Evolutionary conservation across 768 basidiomycete species (phyloP), one percentile per base, ranked within the genome.

Genomic region (Xerocomellus amylosporus): DNA sequence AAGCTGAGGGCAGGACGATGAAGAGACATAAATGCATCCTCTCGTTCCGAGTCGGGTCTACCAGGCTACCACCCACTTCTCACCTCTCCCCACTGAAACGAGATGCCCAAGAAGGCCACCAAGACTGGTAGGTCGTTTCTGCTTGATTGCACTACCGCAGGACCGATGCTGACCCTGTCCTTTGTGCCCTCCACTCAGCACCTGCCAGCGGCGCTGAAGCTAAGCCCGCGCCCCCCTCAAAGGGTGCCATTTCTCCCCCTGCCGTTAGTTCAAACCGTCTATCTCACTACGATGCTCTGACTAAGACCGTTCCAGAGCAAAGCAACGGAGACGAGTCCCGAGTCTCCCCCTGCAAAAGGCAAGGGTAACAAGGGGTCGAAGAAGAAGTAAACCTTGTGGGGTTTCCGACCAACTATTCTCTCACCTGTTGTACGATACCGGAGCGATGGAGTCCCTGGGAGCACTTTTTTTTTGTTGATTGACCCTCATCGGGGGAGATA

Each of bases 1-100:
- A 57, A 54, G 56, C 54, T 64, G 55, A 70, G 69, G 69, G 69
- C 69, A 69, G 67, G 64, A 49, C 58, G 30, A 53, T 39, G 50
- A 46, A 47, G 24, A 36, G 50, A 33, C 55, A 69, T 69, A 69
- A 71, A 66, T n/a, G 6, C 36, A 13, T 50, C 53, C 8, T 44
- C 46, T 52, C 26, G 30, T 44, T 44, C 44, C 33, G 31, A 46
- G 28, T 39, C 17, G 14, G 12, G 37, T 34, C 40, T 19, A 20
- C 48, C 42, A 42, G n/a, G 9, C 42, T 37, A 45, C 34, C 3
- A 33, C 54, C 46, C 33, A 52, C 49, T 22, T 50, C 43, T 22
- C 46, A 33, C 45, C 38, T 47, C 45, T 7, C n/a, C 46, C 8
- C 51, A 47, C 52, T 36, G 46, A 64, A 58, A 14, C 20, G 55